A percentile compares a stretch with the other conserved stretches of the same genome.
These are phyloP conservation scores for Crithidia acanthocephali DNA, from an alignment of 208 protist genomes.

Conservation along the genomic window DNA sequence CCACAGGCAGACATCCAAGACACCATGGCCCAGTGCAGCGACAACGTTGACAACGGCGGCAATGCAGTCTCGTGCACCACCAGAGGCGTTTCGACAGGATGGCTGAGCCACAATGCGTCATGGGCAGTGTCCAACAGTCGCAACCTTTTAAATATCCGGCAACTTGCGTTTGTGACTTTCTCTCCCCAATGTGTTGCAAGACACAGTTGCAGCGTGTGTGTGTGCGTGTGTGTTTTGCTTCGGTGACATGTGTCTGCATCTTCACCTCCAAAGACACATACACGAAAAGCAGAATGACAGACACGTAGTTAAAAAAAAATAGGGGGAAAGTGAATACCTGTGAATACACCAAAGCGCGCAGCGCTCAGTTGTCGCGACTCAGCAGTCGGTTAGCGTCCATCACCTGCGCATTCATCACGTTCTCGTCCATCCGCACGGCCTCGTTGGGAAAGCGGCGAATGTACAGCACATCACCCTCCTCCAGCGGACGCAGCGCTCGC, in stretches of 20 bases:
- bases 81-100: no score
- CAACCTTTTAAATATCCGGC: no score
- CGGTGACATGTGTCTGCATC: background rate
- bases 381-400: slow-evolving; percentile 77
- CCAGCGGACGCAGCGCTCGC: slow-evolving; percentile 64
- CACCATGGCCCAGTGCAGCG: no score
- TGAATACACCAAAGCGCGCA: background rate
- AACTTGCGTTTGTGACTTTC: background rate
- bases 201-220: slow-evolving; percentile 4
- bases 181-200: background rate
- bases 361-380: slow-evolving; percentile 24
- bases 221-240: background rate
- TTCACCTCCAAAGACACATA: background rate
- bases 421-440: slow-evolving; percentile 35
- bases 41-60: no score
- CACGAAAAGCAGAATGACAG: background rate
- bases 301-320: background rate
- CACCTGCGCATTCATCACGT: slow-evolving; percentile 64
- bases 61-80: no score
- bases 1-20: no score
- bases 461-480: slow-evolving; percentile 77
- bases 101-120: no score
- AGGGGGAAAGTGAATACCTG: background rate
- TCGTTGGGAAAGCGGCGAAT: slow-evolving; percentile 63
- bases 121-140: no score